Evolutionary conservation across 176 grass and related monocot species (phyloP), one percentile per base, ranked within the genome.

Genomic region (Ananas comosus): DNA sequence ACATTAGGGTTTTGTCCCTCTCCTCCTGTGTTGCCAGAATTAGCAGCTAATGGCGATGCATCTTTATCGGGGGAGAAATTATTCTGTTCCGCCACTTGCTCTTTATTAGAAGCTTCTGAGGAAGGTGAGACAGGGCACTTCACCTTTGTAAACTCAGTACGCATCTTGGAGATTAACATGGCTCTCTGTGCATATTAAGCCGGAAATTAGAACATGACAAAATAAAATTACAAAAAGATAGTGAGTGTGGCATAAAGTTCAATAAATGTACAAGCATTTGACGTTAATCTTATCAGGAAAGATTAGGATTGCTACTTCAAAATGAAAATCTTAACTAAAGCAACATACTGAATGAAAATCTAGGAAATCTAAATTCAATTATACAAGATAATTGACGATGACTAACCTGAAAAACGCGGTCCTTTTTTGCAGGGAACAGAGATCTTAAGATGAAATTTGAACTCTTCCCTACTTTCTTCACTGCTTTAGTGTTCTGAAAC

Each of bases 171-270:
- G 54, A 82, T 50, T 5, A 51, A 22, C 80, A 82, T 66, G 59
- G 80, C 80, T 16, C 65, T 76, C 80, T 82, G 80, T 14, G 70
- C 1, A 76, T 64, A 13, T 82, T 54, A 71, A 76, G 58, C 3
- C 65, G 64, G 48, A 49, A 52, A 18, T 28, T 51, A 70, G 49
- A 11, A 52, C 1, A 14, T 27, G 2, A 2, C 13, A 61, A 10
- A 22, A 18, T 4, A 61, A n/a, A 61, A 22, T 10, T 18, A 47
- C 12, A 67, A 48, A 67, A 61, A 61, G 56, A 61, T 19, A 61
- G 56, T 19, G 6, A 67, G 18, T 67, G 25, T 23, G 16, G 65
- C 65, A 67, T 67, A 67, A 48, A 67, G 10, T 33, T 49, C n/a
- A 10, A 23, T 23, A 63, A 63, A 3, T 21, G 12, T 63, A 24